A percentile compares a stretch with the other conserved stretches of the same genome.
These are phyloP conservation scores for Coprinopsis marcescibilis DNA, from an alignment of 768 basidiomycete species.

Conservation along the genomic window DNA sequence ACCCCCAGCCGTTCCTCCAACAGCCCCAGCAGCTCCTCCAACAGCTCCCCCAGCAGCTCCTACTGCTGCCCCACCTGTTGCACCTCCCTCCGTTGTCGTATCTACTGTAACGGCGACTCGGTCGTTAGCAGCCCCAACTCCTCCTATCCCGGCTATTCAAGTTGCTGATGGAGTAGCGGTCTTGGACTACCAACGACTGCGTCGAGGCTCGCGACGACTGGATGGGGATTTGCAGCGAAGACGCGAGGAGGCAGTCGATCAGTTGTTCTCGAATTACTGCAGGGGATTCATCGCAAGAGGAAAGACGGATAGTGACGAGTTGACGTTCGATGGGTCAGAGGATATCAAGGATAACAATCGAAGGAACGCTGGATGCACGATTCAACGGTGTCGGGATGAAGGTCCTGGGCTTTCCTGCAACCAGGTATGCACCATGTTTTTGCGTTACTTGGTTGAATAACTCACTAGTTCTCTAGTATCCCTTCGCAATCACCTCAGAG, in stretches of 20 bases:
- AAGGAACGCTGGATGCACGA: not conserved
- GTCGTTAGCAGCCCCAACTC: not conserved
- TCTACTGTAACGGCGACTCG: not conserved
- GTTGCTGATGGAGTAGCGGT: not conserved
- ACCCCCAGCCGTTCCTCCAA: not conserved
- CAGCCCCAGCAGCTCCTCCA: not conserved
- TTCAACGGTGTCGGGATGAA: not conserved
- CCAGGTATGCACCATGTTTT: not conserved
- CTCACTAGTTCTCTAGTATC: not conserved
- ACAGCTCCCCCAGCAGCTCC: not conserved
- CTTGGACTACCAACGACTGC: not conserved
- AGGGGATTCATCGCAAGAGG: not conserved
- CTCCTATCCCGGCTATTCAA: not conserved
- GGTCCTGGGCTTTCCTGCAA: not conserved
- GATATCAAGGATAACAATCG: not conserved
- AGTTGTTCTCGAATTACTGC: slow-evolving; percentile 1
- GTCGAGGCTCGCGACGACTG: not conserved
- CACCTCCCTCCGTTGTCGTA: not conserved
- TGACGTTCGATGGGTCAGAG: not conserved
- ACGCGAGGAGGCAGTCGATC: not conserved
- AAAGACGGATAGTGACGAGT: not conserved
- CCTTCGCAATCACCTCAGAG: not conserved
- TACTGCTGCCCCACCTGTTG: not conserved
- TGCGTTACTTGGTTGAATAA: not conserved
- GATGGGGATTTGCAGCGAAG: not conserved